Evolutionary conservation across 768 basidiomycete genomes (phyloP).

Genomic region (Tulasnella calospora): DNA sequence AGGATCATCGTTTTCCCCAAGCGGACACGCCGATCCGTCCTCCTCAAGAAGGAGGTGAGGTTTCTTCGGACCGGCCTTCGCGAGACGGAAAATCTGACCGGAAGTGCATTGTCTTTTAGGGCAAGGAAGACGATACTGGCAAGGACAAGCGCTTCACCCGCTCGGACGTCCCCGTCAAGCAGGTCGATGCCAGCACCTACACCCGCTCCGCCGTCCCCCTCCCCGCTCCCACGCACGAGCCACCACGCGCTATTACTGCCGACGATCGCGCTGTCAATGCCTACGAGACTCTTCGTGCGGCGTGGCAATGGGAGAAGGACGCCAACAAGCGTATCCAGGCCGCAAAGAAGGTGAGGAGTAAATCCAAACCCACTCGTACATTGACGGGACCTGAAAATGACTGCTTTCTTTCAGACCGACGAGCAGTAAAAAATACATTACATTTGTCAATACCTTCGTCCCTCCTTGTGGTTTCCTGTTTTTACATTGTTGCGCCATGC

Average conservation of each 20-base stretch:
- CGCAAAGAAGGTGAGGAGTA: constrained; percentile 11
- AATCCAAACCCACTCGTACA: background rate
- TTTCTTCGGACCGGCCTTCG: background rate
- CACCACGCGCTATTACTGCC: constrained; percentile 86
- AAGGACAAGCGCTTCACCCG: background rate
- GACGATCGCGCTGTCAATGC: constrained; percentile 88
- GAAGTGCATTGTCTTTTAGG: background rate
- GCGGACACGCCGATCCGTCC: constrained; percentile 67
- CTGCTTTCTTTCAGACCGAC: background rate
- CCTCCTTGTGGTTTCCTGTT: background rate
- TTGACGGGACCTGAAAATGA: background rate
- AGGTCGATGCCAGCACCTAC: constrained; percentile 51
- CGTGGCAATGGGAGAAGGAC: constrained; percentile 75
- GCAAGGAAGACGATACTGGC: background rate
- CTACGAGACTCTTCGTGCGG: constrained; percentile 78
- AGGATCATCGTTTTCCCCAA: constrained; percentile 95
- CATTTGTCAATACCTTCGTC: background rate
- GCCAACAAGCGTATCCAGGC: constrained; percentile 48
- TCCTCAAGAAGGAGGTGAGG: constrained; percentile 59
- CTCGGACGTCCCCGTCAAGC: constrained; percentile 1
- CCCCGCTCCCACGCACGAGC: constrained; percentile 66
- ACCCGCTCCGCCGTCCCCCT: constrained; percentile 65
- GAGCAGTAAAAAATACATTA: background rate
- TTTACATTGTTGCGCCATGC: constrained; percentile 1
- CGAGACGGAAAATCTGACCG: background rate